Percentiles rank a stretch among this genome's conserved stretches.
Evolutionary conservation across 305 asterid genomes (phyloP).

Genomic region (Petunia hybrid): DNA sequence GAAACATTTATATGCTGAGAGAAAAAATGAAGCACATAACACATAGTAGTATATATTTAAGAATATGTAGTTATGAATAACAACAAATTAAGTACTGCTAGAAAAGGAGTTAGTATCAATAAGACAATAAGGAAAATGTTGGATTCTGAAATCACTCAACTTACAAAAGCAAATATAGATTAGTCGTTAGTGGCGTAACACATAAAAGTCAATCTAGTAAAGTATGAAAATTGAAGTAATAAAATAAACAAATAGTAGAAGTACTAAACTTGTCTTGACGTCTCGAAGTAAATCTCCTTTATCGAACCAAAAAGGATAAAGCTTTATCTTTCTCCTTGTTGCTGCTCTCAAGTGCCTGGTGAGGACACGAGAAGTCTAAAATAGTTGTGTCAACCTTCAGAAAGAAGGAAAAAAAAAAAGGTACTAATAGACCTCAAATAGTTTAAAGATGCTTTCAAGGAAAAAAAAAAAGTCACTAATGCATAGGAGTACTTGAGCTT

Average conservation of each 20-base stretch:
- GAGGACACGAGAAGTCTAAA: background rate
- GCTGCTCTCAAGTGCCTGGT: background rate
- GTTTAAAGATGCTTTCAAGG: too few relatives aligned
- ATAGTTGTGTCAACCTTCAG: background rate
- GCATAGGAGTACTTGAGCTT: too few relatives aligned
- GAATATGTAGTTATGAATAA: too few relatives aligned
- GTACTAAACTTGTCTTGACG: background rate
- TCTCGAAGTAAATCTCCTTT: background rate
- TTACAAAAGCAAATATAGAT: background rate
- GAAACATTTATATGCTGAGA: too few relatives aligned
- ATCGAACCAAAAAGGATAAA: background rate
- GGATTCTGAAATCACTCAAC: background rate
- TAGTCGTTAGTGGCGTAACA: background rate
- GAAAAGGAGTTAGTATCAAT: too few relatives aligned
- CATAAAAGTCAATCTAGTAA: background rate
- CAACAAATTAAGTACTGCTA: too few relatives aligned
- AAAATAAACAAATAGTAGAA: background rate
- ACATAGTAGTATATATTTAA: too few relatives aligned
- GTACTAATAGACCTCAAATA: too few relatives aligned
- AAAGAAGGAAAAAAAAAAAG: too few relatives aligned
- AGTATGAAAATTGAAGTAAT: background rate
- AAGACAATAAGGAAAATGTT: too few relatives aligned
- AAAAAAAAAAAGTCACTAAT: too few relatives aligned
- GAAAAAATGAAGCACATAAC: too few relatives aligned
- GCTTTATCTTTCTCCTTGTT: background rate